Evolutionary conservation across 768 basidiomycete genomes (phyloP).

Genomic region (Termitomyces sp.): DNA sequence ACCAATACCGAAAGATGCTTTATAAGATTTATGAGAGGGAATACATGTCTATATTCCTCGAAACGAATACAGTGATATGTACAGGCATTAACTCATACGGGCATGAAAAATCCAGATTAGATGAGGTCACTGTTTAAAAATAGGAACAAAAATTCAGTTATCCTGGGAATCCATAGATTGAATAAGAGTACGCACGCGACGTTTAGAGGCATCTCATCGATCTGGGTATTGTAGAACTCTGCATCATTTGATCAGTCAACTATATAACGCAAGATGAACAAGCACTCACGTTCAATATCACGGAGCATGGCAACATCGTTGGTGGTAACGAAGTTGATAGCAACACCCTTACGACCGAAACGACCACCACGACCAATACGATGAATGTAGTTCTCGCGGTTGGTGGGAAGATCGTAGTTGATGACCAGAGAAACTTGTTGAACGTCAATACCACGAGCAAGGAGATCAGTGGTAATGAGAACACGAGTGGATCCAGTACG

Average conservation of each 20-base stretch:
- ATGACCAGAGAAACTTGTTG: constrained; percentile 96
- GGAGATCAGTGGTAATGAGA: constrained; percentile 95
- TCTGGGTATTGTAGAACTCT: constrained; percentile 95
- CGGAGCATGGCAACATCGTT: constrained; percentile 91
- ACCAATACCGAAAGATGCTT: neutral
- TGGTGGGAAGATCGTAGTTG: constrained; percentile 91
- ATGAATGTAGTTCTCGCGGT: constrained; percentile 99
- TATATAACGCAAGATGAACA: neutral
- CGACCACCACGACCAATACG: constrained; percentile 97
- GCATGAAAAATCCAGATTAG: constrained; percentile 31
- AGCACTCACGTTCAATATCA: constrained; percentile 86
- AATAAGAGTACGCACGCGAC: constrained; percentile 62
- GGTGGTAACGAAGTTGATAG: constrained; percentile 96
- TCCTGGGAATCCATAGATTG: too few species aligned
- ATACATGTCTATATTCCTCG: constrained; percentile 10
- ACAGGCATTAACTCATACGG: constrained; percentile 11
- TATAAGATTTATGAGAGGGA: neutral
- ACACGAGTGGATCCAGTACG: constrained; percentile 97
- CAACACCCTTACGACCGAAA: constrained; percentile 97
- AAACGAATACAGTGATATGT: constrained; percentile 3
- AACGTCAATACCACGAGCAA: constrained; percentile 98
- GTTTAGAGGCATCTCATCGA: constrained; percentile 98
- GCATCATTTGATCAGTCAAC: constrained; percentile 17
- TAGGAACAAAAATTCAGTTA: neutral
- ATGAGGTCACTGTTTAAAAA: constrained; percentile 65